Conservation (phyloP, 2,329 filamentous ascomycete genomes). For the Pseudocercospora fijiensis region DNA sequence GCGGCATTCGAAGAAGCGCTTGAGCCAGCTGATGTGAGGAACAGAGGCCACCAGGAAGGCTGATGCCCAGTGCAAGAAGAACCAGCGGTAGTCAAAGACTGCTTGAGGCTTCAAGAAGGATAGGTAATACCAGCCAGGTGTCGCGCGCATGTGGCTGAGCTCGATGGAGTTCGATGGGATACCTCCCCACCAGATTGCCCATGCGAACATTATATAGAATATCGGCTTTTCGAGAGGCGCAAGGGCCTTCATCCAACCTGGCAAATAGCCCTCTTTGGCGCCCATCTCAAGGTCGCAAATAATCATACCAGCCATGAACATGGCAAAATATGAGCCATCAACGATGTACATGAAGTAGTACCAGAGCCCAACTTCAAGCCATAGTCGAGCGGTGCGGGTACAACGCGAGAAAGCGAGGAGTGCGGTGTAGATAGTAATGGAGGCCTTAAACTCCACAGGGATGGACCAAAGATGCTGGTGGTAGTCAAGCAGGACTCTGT, state of each 20-base stretch:
- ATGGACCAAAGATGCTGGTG: slow-evolving; percentile 65
- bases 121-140: slow-evolving; percentile 61
- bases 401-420: slow-evolving; percentile 59
- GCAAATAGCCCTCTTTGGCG: slow-evolving; percentile 52
- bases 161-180: slow-evolving; percentile 56
- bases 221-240: slow-evolving; percentile 53
- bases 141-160: slow-evolving; percentile 52
- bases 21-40: slow-evolving; percentile 59
- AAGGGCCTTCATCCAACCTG: slow-evolving; percentile 49
- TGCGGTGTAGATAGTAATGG: slow-evolving; percentile 61
- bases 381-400: slow-evolving; percentile 55
- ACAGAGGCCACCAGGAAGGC: slow-evolving; percentile 56
- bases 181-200: slow-evolving; percentile 60
- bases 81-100: slow-evolving; percentile 38
- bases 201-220: slow-evolving; percentile 53
- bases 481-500: slow-evolving; percentile 57
- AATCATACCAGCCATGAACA: slow-evolving; percentile 63
- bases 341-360: slow-evolving; percentile 67
- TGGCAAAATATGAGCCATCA: slow-evolving; percentile 62
- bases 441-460: slow-evolving; percentile 63
- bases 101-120: slow-evolving; percentile 51
- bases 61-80: slow-evolving; percentile 48
- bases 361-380: slow-evolving; percentile 54
- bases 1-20: slow-evolving; percentile 57
- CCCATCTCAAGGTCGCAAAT: slow-evolving; percentile 62